phyloP scores from a whole-genome alignment of 108 stramenopile species.

The Nitzschia sp. region DNA sequence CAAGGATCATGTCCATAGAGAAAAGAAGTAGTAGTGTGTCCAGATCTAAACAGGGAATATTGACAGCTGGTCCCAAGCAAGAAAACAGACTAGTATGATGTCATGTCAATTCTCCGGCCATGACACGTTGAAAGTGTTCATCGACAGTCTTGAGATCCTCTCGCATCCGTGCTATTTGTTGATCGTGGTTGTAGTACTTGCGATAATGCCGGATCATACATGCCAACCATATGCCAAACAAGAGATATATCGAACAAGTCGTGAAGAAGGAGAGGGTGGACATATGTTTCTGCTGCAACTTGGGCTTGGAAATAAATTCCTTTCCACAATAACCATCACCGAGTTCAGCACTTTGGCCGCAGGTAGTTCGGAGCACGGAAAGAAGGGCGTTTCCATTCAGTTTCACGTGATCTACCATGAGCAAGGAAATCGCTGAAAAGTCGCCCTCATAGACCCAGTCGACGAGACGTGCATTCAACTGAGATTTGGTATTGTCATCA shows the following conservation, averaged over 20 bases:
- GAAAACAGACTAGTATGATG: no score
- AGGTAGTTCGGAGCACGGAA: slow-evolving; percentile 63
- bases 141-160: slow-evolving; percentile 5
- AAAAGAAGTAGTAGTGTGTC: no score
- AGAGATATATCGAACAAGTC: background rate
- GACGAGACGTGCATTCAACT: slow-evolving; percentile 58
- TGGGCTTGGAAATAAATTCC: slow-evolving; percentile 19
- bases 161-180: slow-evolving; percentile 7
- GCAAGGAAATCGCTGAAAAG: slow-evolving; percentile 55
- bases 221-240: slow-evolving; percentile 20
- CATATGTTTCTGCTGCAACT: slow-evolving; percentile 14
- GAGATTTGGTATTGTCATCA: slow-evolving; percentile 66
- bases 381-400: slow-evolving; percentile 71
- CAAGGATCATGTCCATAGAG: no score
- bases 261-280: slow-evolving; percentile 27
- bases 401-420: slow-evolving; percentile 71
- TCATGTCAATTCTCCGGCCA: slow-evolving; percentile 8
- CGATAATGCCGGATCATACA: slow-evolving; percentile 19
- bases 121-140: background rate
- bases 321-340: slow-evolving; percentile 17
- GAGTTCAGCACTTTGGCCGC: slow-evolving; percentile 62
- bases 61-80: no score
- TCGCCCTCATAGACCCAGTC: slow-evolving; percentile 54
- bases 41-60: no score
- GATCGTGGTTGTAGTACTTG: slow-evolving; percentile 13